phyloP scores from a whole-genome alignment of 1,139 yeast genomes.

The Diutina ranongensis region DNA sequence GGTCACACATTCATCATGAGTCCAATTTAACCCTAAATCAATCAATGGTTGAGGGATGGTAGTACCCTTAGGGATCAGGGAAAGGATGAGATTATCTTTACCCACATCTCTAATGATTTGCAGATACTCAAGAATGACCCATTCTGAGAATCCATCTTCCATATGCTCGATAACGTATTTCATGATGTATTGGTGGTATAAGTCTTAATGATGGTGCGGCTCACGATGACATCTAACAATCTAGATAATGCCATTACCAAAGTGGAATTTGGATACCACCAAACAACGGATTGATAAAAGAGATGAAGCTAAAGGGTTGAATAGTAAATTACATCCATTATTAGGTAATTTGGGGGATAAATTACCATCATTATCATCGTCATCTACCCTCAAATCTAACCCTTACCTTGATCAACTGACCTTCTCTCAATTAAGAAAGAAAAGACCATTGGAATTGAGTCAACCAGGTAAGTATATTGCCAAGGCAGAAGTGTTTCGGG shows the following conservation, averaged over 20 bases:
- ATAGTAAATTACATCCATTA: slow-evolving; percentile 49
- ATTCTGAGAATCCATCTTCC: slow-evolving; percentile 94
- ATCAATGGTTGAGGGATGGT: slow-evolving; percentile 56
- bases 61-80: slow-evolving; percentile 63
- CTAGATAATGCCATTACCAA: not conserved
- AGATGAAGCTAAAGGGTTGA: not conserved
- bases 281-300: not conserved
- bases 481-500: slow-evolving; percentile 41
- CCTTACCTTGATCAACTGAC: slow-evolving; percentile 47
- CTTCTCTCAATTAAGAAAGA: slow-evolving; percentile 7
- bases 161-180: slow-evolving; percentile 92
- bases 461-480: slow-evolving; percentile 51
- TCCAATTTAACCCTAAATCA: slow-evolving; percentile 69
- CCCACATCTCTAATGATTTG: slow-evolving; percentile 82
- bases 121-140: slow-evolving; percentile 84
- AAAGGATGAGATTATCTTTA: slow-evolving; percentile 55
- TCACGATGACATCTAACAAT: not conserved
- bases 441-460: slow-evolving; percentile 36
- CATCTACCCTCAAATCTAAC: slow-evolving; percentile 32
- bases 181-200: slow-evolving; percentile 26
- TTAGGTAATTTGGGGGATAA: slow-evolving; percentile 25
- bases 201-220: not conserved
- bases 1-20: slow-evolving; percentile 57
- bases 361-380: slow-evolving; percentile 18
- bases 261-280: not conserved